These are phyloP conservation scores for Themeda triandra DNA, from an alignment of 176 grass and related monocot genomes.

Conservation along the genomic window DNA sequence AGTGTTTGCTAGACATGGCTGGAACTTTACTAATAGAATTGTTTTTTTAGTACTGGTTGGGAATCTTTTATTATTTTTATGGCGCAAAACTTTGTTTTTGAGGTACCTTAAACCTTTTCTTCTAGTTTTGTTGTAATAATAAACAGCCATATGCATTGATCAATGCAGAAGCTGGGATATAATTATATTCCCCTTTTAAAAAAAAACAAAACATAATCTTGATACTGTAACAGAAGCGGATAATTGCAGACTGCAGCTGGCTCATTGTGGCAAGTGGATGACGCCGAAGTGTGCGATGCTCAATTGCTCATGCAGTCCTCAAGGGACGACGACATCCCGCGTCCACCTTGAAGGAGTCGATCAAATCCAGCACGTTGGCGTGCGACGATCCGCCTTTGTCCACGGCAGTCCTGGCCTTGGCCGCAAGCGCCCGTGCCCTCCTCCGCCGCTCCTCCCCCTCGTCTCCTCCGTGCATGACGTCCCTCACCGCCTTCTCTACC, in stretches of 20 bases:
- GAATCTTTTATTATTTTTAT: too few relatives aligned
- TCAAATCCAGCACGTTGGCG: background rate
- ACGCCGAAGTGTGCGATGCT: background rate
- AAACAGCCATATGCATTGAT: too few relatives aligned
- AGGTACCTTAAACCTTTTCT: too few relatives aligned
- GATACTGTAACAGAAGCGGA: background rate
- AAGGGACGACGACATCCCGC: background rate
- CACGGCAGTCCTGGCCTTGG: background rate
- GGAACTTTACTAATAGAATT: too few relatives aligned
- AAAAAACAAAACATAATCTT: background rate
- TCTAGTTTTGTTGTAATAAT: too few relatives aligned
- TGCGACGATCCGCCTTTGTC: background rate
- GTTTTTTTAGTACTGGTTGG: too few relatives aligned
- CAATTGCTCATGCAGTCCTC: background rate
- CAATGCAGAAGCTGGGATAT: too few relatives aligned
- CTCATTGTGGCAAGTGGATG: background rate
- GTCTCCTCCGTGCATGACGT: conserved; percentile 32
- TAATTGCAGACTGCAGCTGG: background rate
- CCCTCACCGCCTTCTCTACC: conserved; percentile 26
- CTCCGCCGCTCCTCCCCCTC: conserved; percentile 39
- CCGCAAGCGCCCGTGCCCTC: background rate
- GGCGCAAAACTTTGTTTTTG: too few relatives aligned
- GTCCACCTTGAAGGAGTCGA: background rate
- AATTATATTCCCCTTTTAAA: too few relatives aligned
- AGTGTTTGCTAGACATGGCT: too few relatives aligned